A percentile compares a stretch with the other conserved stretches of the same genome.
Evolutionary conservation across 169 alveolate genomes (phyloP).

Genomic region (Amoebophrya sp.): DNA sequence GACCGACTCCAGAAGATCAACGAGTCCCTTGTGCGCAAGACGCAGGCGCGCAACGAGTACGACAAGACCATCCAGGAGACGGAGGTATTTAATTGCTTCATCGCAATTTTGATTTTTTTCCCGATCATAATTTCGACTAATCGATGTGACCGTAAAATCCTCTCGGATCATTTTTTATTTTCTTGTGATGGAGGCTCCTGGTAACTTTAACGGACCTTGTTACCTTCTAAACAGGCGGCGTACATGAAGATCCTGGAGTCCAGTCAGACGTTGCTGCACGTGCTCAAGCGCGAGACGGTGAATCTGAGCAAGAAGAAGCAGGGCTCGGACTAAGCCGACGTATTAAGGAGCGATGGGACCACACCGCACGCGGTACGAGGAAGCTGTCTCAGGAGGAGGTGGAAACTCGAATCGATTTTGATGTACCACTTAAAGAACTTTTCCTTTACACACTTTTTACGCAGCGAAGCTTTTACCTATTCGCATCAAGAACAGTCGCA

Average conservation of each 20-base stretch:
- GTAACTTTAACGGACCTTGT: background rate
- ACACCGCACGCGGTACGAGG: no score
- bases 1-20: constrained; percentile 56
- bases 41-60: constrained; percentile 71
- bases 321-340: constrained; percentile 27
- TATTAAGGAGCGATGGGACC: no score
- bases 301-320: constrained; percentile 52
- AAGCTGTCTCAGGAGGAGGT: no score
- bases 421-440: no score
- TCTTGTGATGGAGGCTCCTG: background rate
- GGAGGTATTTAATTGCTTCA: constrained; percentile 40
- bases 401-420: no score
- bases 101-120: background rate
- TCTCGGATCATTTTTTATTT: background rate
- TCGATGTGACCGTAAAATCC: background rate
- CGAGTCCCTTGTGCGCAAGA: constrained; percentile 60
- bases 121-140: background rate
- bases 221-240: constrained; percentile 16
- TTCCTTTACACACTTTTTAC: no score
- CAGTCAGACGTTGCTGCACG: constrained; percentile 76
- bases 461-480: no score
- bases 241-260: constrained; percentile 70
- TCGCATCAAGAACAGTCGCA: no score
- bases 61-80: constrained; percentile 80
- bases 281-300: constrained; percentile 63